A percentile compares a stretch with the other conserved stretches of the same genome.
Conservation (phyloP, 352 stramenopile genomes). For the Halophytophthora polymorphica region DNA sequence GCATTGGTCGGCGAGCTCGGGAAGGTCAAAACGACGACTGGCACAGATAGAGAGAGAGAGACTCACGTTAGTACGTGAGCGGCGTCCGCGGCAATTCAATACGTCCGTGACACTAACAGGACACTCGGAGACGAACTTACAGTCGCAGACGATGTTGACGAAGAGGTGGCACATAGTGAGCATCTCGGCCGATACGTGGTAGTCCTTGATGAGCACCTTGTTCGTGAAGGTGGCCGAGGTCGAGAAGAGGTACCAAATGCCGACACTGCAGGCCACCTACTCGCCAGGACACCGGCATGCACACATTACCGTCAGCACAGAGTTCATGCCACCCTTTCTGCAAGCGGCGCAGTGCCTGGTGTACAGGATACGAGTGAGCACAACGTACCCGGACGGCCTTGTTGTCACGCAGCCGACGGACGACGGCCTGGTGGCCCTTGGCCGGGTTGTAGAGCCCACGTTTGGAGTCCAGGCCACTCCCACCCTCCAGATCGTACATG, state of each 20-base stretch:
- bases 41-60: not conserved
- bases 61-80: slow-evolving; percentile 3
- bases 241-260: slow-evolving; percentile 84
- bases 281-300: not conserved
- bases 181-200: slow-evolving; percentile 82
- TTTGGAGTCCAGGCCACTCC: slow-evolving; percentile 14
- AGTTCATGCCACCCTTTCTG: not conserved
- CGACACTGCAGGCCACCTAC: slow-evolving; percentile 34
- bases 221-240: slow-evolving; percentile 80
- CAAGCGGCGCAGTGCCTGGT: not conserved
- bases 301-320: not conserved
- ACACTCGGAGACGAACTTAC: slow-evolving; percentile 25
- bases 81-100: not conserved
- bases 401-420: slow-evolving; percentile 23
- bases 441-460: slow-evolving; percentile 14
- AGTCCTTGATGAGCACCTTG: slow-evolving; percentile 85
- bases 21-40: slow-evolving; percentile 76
- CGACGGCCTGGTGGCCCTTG: slow-evolving; percentile 15
- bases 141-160: slow-evolving; percentile 73
- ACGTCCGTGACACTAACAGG: not conserved
- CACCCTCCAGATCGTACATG: slow-evolving; percentile 32
- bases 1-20: slow-evolving; percentile 37
- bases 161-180: slow-evolving; percentile 85
- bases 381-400: slow-evolving; percentile 23
- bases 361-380: not conserved